phyloP scores from a whole-genome alignment of 805 yeast genomes.

The Limtongia smithiae region DNA sequence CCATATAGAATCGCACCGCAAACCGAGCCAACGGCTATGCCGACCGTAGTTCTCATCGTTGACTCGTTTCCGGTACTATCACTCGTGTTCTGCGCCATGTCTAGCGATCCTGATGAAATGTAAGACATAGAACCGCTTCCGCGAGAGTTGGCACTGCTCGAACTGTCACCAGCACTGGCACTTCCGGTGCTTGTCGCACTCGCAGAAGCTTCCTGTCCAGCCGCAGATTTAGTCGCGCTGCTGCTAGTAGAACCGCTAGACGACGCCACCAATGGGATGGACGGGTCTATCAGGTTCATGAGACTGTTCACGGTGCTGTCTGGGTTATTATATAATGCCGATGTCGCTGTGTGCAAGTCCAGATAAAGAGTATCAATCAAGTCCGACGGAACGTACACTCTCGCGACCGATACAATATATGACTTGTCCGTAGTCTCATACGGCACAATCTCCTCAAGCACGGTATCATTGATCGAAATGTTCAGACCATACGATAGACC shows the following conservation, averaged over 20 bases:
- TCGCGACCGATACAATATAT: conserved; percentile 84
- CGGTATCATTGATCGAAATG: conserved; percentile 43
- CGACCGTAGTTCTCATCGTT: conserved; percentile 54
- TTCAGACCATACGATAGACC: conserved; percentile 64
- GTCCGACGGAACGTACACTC: conserved; percentile 69
- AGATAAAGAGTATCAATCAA: conserved; percentile 50
- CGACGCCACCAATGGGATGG: conserved; percentile 31
- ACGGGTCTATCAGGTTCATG: conserved; percentile 67
- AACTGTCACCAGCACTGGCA: conserved; percentile 28
- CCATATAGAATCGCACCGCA: conserved; percentile 70
- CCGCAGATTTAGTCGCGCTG: background rate
- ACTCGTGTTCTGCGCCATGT: conserved; percentile 31
- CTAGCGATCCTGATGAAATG: conserved; percentile 36
- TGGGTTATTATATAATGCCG: conserved; percentile 59
- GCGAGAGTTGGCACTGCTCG: conserved; percentile 7
- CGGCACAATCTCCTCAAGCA: conserved; percentile 72
- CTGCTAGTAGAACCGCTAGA: background rate
- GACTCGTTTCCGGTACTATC: conserved; percentile 31
- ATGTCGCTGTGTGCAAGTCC: conserved; percentile 49
- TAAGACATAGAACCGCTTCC: background rate
- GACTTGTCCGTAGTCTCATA: conserved; percentile 52
- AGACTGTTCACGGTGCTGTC: conserved; percentile 54
- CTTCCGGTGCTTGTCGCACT: conserved; percentile 7
- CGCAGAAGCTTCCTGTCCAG: conserved; percentile 5
- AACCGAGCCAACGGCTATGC: conserved; percentile 78